Evolutionary conservation across 768 basidiomycete species (phyloP).

Genomic region (Pilatotrama ljubarskyi): DNA sequence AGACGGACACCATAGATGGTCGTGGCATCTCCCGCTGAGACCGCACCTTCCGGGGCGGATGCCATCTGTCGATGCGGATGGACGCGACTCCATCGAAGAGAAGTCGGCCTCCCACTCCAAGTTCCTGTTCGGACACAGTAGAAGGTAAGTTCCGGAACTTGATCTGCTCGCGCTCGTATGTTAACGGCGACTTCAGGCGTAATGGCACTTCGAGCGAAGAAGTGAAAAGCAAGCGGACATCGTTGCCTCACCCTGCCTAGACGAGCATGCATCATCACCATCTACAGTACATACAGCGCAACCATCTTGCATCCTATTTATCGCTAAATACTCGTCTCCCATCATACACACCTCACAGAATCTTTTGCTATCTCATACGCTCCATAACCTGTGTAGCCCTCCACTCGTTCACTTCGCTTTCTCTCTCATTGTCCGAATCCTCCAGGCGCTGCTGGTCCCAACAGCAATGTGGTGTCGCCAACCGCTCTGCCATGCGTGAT

Average conservation of each 20-base stretch:
- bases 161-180: background rate
- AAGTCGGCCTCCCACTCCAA: background rate
- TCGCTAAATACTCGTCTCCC: background rate
- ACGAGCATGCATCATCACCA: background rate
- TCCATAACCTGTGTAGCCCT: background rate
- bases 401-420: background rate
- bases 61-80: background rate
- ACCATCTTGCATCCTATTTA: background rate
- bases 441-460: no score
- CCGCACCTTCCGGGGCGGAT: background rate
- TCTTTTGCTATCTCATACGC: background rate
- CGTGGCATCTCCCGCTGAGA: slow-evolving; percentile 9
- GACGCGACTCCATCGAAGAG: background rate
- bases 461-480: background rate
- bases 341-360: background rate
- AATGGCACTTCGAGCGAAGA: slow-evolving; percentile 9
- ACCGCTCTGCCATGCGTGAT: background rate
- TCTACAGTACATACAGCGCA: background rate
- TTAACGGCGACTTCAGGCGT: background rate
- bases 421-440: no score
- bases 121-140: slow-evolving; percentile 11
- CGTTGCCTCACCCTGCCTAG: background rate
- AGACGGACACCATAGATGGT: slow-evolving; percentile 11
- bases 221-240: background rate
- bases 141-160: background rate